A percentile compares a stretch with the other conserved stretches of the same genome.
These are phyloP conservation scores for Colletotrichum sojae DNA, from an alignment of 2,329 filamentous ascomycete species.

Conservation along the genomic window DNA sequence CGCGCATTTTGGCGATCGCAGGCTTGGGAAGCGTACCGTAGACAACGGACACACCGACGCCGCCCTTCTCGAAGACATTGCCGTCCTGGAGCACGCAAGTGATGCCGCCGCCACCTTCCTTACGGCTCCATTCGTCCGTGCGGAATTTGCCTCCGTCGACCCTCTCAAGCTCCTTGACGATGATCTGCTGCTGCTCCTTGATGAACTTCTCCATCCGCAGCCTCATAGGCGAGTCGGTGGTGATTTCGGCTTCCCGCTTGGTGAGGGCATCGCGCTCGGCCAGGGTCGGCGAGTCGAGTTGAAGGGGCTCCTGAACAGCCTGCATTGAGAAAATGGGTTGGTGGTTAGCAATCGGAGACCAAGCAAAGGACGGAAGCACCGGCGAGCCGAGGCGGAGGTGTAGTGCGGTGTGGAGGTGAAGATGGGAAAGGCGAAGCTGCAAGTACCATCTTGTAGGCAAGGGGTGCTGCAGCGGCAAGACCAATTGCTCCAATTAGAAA, in stretches of 20 bases:
- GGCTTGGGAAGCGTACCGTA: slow-evolving; percentile 91
- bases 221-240: slow-evolving; percentile 89
- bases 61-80: slow-evolving; percentile 97
- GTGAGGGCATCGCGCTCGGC: slow-evolving; percentile 87
- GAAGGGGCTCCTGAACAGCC: slow-evolving; percentile 58
- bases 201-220: slow-evolving; percentile 98
- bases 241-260: slow-evolving; percentile 84
- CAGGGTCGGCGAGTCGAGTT: slow-evolving; percentile 77
- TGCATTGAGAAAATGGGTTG: slow-evolving; percentile 44
- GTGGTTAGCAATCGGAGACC: slow-evolving; percentile 31
- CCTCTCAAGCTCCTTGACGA: slow-evolving; percentile 85
- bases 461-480: slow-evolving; percentile 64
- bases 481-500: slow-evolving; percentile 54
- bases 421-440: slow-evolving; percentile 16
- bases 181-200: slow-evolving; percentile 90
- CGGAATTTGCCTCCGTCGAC: slow-evolving; percentile 88
- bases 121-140: slow-evolving; percentile 88
- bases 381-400: neutral
- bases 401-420: slow-evolving; percentile 15
- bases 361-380: slow-evolving; percentile 21
- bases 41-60: slow-evolving; percentile 94
- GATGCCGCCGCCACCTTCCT: slow-evolving; percentile 91
- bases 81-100: slow-evolving; percentile 96
- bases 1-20: slow-evolving; percentile 93
- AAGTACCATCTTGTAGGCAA: slow-evolving; percentile 73